phyloP scores from a whole-genome alignment of 352 stramenopile genomes.

The Phytophthora syringae region DNA sequence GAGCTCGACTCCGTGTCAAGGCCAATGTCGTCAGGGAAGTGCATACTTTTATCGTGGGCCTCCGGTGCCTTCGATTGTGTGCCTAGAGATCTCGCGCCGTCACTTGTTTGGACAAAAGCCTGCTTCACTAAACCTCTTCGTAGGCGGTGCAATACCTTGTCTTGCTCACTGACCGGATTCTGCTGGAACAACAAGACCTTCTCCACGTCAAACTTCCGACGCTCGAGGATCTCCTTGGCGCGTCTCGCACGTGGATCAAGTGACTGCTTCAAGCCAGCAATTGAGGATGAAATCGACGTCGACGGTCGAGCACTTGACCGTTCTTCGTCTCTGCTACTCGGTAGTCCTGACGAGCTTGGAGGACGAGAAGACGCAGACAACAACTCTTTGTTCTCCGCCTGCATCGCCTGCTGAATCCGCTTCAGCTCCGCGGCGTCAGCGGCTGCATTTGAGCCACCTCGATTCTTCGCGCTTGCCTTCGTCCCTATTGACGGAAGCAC shows the following conservation, averaged over 20 bases:
- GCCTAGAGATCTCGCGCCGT: constrained; percentile 50
- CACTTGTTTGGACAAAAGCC: constrained; percentile 64
- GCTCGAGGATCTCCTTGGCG: constrained; percentile 68
- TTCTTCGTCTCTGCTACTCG: constrained; percentile 14
- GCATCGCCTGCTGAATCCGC: constrained; percentile 70
- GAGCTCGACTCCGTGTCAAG: constrained; percentile 44
- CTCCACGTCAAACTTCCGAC: constrained; percentile 67
- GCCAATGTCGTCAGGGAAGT: constrained; percentile 80
- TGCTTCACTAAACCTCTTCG: constrained; percentile 59
- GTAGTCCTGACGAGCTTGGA: constrained; percentile 26
- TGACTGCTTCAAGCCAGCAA: constrained; percentile 74
- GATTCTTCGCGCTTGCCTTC: constrained; percentile 31
- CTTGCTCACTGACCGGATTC: constrained; percentile 59
- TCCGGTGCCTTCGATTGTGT: constrained; percentile 62
- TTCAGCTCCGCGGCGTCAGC: constrained; percentile 44
- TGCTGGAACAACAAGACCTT: constrained; percentile 75
- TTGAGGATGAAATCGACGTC: constrained; percentile 63
- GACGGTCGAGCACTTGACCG: constrained; percentile 7
- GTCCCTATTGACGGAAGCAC: constrained; percentile 11
- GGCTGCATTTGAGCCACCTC: constrained; percentile 4
- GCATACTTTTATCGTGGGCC: constrained; percentile 60
- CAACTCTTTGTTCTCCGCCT: constrained; percentile 65
- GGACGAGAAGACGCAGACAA: constrained; percentile 35
- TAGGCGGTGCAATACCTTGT: constrained; percentile 60
- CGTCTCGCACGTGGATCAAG: constrained; percentile 67